A percentile compares a stretch with the other conserved stretches of the same genome.
These are phyloP conservation scores for Plasmodium knowlesi DNA, from an alignment of 169 alveolate genomes.

Conservation along the genomic window DNA sequence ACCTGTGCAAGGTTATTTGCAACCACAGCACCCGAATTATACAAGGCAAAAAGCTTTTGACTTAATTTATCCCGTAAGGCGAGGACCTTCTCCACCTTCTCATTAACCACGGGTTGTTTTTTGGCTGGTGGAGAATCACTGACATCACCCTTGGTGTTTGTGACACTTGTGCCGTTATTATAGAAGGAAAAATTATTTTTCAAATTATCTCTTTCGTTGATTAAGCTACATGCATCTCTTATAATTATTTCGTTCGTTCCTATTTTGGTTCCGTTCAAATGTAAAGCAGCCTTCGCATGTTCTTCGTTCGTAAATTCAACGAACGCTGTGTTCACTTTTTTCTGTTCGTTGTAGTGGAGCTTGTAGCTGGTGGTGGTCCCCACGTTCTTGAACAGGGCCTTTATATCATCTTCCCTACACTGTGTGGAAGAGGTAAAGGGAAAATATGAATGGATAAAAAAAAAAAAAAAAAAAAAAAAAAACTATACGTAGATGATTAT, in stretches of 20 bases:
- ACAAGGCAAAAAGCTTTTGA: slow-evolving; percentile 71
- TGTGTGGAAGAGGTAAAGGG: background rate
- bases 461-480: too few relatives aligned
- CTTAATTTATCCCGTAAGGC: slow-evolving; percentile 73
- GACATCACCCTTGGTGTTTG: background rate
- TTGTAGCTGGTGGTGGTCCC: slow-evolving; percentile 74
- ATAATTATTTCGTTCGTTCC: slow-evolving; percentile 38
- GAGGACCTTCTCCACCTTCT: slow-evolving; percentile 75
- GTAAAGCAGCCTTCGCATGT: slow-evolving; percentile 78
- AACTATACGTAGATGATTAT: background rate
- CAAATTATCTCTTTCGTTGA: slow-evolving; percentile 26
- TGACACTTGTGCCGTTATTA: slow-evolving; percentile 20
- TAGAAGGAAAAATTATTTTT: slow-evolving; percentile 29
- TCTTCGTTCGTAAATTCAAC: slow-evolving; percentile 77
- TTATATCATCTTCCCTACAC: slow-evolving; percentile 74
- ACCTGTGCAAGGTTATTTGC: slow-evolving; percentile 26
- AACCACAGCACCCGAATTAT: slow-evolving; percentile 36
- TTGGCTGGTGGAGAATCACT: background rate
- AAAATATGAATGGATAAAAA: background rate
- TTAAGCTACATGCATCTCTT: slow-evolving; percentile 73
- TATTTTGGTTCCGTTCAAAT: slow-evolving; percentile 52
- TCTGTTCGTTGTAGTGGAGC: slow-evolving; percentile 45
- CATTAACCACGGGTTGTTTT: slow-evolving; percentile 39
- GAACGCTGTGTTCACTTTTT: slow-evolving; percentile 46
- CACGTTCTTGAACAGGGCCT: slow-evolving; percentile 65